Percentiles rank a stretch among this genome's conserved stretches.
Evolutionary conservation across 495 filamentous ascomycete genomes (phyloP).

Genomic region (Hypoxylon crocopeplum): DNA sequence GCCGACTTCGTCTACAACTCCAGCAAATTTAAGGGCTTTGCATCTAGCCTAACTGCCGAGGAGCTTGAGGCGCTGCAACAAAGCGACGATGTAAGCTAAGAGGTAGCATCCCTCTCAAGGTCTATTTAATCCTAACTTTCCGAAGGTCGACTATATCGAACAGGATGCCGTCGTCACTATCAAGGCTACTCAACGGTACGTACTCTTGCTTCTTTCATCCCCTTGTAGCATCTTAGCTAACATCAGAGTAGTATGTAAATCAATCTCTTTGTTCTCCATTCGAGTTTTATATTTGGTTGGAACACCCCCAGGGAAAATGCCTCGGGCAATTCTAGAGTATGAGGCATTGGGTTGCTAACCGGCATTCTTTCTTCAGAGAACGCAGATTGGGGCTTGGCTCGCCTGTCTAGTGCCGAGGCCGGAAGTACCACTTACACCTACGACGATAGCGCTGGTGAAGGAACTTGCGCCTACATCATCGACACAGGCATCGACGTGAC

Average conservation of each 20-base stretch:
- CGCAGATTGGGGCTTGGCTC: constrained; percentile 63
- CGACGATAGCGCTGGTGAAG: constrained; percentile 61
- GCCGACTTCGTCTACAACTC: constrained; percentile 51
- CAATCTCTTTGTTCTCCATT: too few relatives aligned
- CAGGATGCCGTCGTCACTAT: constrained; percentile 54
- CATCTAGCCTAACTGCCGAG: constrained; percentile 44
- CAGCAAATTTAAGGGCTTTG: constrained; percentile 54
- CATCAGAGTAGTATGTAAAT: too few relatives aligned
- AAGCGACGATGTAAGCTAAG: constrained; percentile 45
- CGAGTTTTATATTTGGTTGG: too few relatives aligned
- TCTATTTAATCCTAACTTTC: background rate
- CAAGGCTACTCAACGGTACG: constrained; percentile 55
- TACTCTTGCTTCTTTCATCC: too few relatives aligned
- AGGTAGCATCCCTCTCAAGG: background rate
- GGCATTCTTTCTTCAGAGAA: too few relatives aligned
- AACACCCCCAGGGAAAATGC: too few relatives aligned
- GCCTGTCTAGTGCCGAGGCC: constrained; percentile 54
- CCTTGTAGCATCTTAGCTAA: too few relatives aligned
- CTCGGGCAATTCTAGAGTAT: too few relatives aligned
- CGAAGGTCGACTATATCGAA: constrained; percentile 59
- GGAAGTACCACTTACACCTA: constrained; percentile 60
- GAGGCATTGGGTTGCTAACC: too few relatives aligned
- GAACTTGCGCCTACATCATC: constrained; percentile 66
- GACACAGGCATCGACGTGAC: constrained; percentile 63
- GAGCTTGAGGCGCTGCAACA: constrained; percentile 49